Percentiles rank a stretch among this genome's conserved stretches.
Conservation (phyloP, 1,139 yeast species). For the Groenewaldozyma auringiensis region DNA sequence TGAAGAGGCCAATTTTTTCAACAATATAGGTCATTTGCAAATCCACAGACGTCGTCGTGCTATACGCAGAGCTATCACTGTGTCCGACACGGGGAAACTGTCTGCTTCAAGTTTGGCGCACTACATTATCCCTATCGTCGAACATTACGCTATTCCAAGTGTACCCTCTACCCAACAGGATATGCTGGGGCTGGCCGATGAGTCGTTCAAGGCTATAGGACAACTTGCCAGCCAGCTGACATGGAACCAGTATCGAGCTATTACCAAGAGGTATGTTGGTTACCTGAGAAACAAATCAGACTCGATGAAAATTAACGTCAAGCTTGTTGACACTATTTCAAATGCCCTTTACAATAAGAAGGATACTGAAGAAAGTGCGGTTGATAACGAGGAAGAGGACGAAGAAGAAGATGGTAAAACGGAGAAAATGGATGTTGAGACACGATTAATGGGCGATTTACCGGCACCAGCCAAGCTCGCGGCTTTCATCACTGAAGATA, state of each 20-base stretch:
- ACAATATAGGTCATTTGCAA: conserved; percentile 77
- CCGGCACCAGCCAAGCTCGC: conserved; percentile 39
- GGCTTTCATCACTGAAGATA: conserved; percentile 46
- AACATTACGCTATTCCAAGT: conserved; percentile 34
- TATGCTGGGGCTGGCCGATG: conserved; percentile 64
- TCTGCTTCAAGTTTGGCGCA: conserved; percentile 61
- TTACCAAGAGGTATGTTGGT: conserved; percentile 61
- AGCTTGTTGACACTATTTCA: conserved; percentile 42
- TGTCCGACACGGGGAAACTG: conserved; percentile 34
- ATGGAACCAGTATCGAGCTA: conserved; percentile 77
- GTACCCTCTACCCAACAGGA: conserved; percentile 41
- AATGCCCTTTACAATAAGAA: conserved; percentile 5
- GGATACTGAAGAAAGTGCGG: conserved; percentile 6
- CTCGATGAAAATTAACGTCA: conserved; percentile 51
- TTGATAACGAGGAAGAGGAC: conserved; percentile 12
- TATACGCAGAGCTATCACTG: conserved; percentile 48
- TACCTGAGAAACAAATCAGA: conserved; percentile 47
- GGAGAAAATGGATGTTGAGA: background rate
- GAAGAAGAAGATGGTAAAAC: conserved; percentile 7
- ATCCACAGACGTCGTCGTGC: conserved; percentile 81
- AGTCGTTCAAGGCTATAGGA: conserved; percentile 60
- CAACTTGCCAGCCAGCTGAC: conserved; percentile 50
- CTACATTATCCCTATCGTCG: conserved; percentile 76
- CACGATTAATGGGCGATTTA: conserved; percentile 24
- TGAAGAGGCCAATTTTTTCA: conserved; percentile 80